Percentiles rank a stretch among this genome's conserved stretches.
Conservation (phyloP, 768 basidiomycete species). For the Astraeus odoratus region DNA sequence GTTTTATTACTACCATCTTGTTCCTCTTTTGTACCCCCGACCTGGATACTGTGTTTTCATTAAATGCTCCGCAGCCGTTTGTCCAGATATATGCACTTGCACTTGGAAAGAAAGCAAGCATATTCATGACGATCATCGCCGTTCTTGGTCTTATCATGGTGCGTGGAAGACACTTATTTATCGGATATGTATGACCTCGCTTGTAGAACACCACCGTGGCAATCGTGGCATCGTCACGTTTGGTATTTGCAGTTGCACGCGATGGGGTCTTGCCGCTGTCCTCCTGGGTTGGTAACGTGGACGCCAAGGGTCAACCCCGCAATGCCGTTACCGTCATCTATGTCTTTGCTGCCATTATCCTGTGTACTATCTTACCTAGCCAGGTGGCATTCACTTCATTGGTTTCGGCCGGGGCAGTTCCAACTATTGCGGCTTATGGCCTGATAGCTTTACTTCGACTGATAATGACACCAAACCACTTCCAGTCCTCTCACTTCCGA, state of each 20-base stretch:
- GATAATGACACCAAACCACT: constrained; percentile 69
- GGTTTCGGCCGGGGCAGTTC: constrained; percentile 78
- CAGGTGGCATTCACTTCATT: constrained; percentile 90
- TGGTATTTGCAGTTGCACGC: constrained; percentile 90
- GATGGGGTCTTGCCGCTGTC: constrained; percentile 87
- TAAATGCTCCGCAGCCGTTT: constrained; percentile 86
- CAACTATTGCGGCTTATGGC: constrained; percentile 84
- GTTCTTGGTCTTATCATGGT: constrained; percentile 82
- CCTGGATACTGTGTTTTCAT: constrained; percentile 63
- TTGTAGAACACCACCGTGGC: constrained; percentile 77
- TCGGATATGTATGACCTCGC: not conserved
- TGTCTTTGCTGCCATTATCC: constrained; percentile 61
- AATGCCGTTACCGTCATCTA: constrained; percentile 88
- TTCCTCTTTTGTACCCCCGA: constrained; percentile 84
- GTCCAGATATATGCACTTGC: constrained; percentile 84
- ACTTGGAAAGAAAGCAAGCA: constrained; percentile 67
- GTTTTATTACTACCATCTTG: constrained; percentile 70
- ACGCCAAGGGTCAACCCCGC: constrained; percentile 62
- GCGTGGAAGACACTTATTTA: constrained; percentile 15
- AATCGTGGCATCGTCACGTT: constrained; percentile 81
- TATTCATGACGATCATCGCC: constrained; percentile 86
- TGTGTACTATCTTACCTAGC: constrained; percentile 87
- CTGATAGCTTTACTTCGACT: constrained; percentile 73
- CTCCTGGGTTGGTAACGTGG: constrained; percentile 74
- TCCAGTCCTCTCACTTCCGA: constrained; percentile 66